Evolutionary conservation across 2,329 filamentous ascomycete species (phyloP).

Genomic region (Aspergillus hortae): DNA sequence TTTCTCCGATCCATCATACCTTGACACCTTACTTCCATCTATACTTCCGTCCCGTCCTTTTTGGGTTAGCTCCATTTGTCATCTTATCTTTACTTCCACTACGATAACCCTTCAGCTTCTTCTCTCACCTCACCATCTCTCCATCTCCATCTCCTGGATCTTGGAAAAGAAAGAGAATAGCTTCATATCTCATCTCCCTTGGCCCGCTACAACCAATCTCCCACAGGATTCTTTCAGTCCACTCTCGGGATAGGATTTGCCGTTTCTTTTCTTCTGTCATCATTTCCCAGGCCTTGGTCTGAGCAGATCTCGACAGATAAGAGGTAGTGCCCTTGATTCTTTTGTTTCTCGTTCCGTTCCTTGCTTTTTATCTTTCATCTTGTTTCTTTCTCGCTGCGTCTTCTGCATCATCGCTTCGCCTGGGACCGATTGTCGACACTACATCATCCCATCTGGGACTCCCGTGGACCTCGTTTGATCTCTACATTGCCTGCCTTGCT

Average conservation of each 20-base stretch:
- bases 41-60: background rate
- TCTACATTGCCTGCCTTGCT: constrained; percentile 7
- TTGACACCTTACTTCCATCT: constrained; percentile 1
- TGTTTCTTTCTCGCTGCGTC: constrained; percentile 11
- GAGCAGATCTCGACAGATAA: constrained; percentile 27
- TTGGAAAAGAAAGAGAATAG: constrained; percentile 12
- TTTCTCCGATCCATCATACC: background rate
- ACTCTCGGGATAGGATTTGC: constrained; percentile 32
- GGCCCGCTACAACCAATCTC: constrained; percentile 14
- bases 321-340: constrained; percentile 42
- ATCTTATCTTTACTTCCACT: no score
- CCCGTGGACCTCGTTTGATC: constrained; percentile 6
- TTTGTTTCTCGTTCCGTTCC: constrained; percentile 18
- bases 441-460: constrained; percentile 6
- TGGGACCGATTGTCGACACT: constrained; percentile 9
- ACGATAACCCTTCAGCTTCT: background rate
- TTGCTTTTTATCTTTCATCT: constrained; percentile 16
- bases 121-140: constrained; percentile 1
- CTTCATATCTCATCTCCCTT: constrained; percentile 24
- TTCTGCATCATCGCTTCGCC: constrained; percentile 4
- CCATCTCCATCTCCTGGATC: constrained; percentile 15
- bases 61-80: background rate
- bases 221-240: constrained; percentile 27
- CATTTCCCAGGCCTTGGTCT: constrained; percentile 18
- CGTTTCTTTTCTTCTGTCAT: constrained; percentile 26